These are phyloP conservation scores for Pilobolus umbonatus DNA, from an alignment of 192 early-diverging fungal species.

Conservation along the genomic window DNA sequence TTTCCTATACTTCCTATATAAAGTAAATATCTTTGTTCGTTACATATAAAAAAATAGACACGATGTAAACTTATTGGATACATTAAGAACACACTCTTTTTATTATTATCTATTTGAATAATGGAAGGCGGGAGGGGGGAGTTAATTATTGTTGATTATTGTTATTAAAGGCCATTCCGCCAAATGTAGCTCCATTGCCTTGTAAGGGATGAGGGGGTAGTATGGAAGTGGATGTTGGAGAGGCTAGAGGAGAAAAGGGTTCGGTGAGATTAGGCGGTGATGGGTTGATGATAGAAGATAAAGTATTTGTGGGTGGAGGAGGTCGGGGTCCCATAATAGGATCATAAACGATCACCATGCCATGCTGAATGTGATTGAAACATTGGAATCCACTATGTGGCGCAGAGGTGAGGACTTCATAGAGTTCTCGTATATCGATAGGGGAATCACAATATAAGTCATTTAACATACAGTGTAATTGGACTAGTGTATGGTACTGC, in stretches of 20 bases:
- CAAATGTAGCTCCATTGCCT: constrained; percentile 14
- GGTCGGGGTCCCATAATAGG: not conserved
- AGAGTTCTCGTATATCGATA: constrained; percentile 25
- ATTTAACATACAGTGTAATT: constrained; percentile 22
- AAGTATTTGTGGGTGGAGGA: not conserved
- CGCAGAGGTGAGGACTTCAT: constrained; percentile 13
- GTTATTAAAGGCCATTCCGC: constrained; percentile 10
- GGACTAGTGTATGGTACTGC: constrained; percentile 19
- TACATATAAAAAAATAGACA: too few species aligned
- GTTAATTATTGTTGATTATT: not conserved
- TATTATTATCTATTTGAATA: too few species aligned
- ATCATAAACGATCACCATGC: constrained; percentile 21
- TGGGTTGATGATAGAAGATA: not conserved
- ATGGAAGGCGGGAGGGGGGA: not conserved
- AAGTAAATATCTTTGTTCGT: constrained; percentile 8
- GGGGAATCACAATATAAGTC: constrained; percentile 23
- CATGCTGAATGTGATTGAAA: constrained; percentile 25
- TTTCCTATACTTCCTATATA: constrained; percentile 16
- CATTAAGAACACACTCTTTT: too few species aligned
- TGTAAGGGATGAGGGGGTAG: constrained; percentile 2
- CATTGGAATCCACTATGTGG: constrained; percentile 26
- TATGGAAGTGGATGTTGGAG: not conserved
- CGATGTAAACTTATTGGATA: too few species aligned
- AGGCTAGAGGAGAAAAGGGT: not conserved
- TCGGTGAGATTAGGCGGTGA: not conserved